Evolutionary conservation across 176 grass and related monocot species (phyloP).

Genomic region (Zea mays): Zm-B73-REFERENCE-NAM-5.0 NC_050097.1:80631001-80631500

Average conservation of each 20-base stretch:
- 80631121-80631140: too few relatives aligned
- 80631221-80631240: too few relatives aligned
- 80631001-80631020: constrained; percentile 1
- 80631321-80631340: too few relatives aligned
- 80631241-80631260: background rate
- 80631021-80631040: constrained; percentile 1
- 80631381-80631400: background rate
- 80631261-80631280: background rate
- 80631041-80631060: too few relatives aligned
- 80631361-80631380: constrained; percentile 4
- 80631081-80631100: too few relatives aligned
- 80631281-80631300: background rate
- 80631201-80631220: too few relatives aligned
- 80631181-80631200: too few relatives aligned
- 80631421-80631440: background rate
- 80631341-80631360: background rate
- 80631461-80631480: background rate
- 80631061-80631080: too few relatives aligned
- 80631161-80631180: too few relatives aligned
- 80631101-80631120: too few relatives aligned
- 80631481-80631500: background rate
- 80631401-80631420: background rate
- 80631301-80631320: background rate
- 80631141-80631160: too few relatives aligned
- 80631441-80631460: background rate